phyloP scores from a whole-genome alignment of 495 filamentous ascomycete genomes.

The Penicillium alfredii region DNA sequence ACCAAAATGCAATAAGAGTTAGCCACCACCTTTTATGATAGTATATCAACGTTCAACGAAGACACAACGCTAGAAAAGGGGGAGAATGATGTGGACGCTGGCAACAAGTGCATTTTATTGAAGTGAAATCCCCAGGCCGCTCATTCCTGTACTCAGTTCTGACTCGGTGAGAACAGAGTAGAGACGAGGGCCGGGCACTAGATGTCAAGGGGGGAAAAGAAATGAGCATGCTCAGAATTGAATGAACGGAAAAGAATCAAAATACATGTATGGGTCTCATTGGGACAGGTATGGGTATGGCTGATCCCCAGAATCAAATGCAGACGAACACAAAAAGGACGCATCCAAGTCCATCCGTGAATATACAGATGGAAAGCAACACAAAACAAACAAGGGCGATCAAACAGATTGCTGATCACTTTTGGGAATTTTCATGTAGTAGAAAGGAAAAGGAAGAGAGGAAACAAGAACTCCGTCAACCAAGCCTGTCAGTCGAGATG shows the following conservation, averaged over 20 bases:
- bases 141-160: no score
- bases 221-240: conserved; percentile 8
- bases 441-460: conserved; percentile 12
- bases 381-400: conserved; percentile 13
- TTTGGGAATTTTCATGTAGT: conserved; percentile 22
- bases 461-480: conserved; percentile 32
- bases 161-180: conserved; percentile 7
- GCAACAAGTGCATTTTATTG: no score
- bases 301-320: conserved; percentile 26
- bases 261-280: conserved; percentile 10
- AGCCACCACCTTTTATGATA: no score
- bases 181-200: conserved; percentile 23
- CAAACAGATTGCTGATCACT: conserved; percentile 22
- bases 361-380: conserved; percentile 8
- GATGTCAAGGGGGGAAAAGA: conserved; percentile 17
- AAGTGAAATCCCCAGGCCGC: no score
- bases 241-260: conserved; percentile 11
- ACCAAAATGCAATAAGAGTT: no score
- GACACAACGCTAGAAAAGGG: no score
- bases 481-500: conserved; percentile 28
- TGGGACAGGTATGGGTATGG: conserved; percentile 21
- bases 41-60: no score
- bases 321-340: conserved; percentile 11
- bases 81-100: no score
- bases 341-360: conserved; percentile 2